These are phyloP conservation scores for Backusella psychrophila DNA, from an alignment of 192 early-diverging fungal species.

Conservation along the genomic window DNA sequence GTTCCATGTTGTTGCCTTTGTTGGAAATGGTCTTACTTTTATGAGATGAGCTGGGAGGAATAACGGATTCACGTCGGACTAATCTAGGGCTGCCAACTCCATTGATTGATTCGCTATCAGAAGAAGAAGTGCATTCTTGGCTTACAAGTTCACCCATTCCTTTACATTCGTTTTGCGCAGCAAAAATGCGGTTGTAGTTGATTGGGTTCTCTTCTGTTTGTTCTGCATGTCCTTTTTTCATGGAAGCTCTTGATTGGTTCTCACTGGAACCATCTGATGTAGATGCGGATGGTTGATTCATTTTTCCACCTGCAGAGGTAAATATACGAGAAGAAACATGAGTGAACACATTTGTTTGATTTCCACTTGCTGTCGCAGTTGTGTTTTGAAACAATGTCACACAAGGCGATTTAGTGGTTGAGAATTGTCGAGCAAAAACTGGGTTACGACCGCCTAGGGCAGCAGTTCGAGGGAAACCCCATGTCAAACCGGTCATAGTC, in stretches of 20 bases:
- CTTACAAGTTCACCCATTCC: conserved; percentile 9
- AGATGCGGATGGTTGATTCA: background rate
- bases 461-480: conserved; percentile 18
- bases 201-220: background rate
- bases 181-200: conserved; percentile 9
- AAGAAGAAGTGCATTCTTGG: background rate
- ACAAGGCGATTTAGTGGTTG: conserved; percentile 5
- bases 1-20: background rate
- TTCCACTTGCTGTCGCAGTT: background rate
- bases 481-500: background rate
- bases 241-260: background rate
- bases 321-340: conserved; percentile 28
- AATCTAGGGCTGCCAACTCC: background rate
- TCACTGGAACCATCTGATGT: background rate
- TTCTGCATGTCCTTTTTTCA: background rate
- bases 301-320: conserved; percentile 8
- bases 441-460: background rate
- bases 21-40: background rate
- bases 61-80: conserved; percentile 8
- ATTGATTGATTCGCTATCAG: background rate
- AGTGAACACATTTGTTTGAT: conserved; percentile 3
- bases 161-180: background rate
- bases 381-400: conserved; percentile 6
- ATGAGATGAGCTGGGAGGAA: background rate
- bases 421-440: conserved; percentile 6